Evolutionary conservation across 805 yeast species (phyloP).

Genomic region (Wickerhamomyces bovis): DNA sequence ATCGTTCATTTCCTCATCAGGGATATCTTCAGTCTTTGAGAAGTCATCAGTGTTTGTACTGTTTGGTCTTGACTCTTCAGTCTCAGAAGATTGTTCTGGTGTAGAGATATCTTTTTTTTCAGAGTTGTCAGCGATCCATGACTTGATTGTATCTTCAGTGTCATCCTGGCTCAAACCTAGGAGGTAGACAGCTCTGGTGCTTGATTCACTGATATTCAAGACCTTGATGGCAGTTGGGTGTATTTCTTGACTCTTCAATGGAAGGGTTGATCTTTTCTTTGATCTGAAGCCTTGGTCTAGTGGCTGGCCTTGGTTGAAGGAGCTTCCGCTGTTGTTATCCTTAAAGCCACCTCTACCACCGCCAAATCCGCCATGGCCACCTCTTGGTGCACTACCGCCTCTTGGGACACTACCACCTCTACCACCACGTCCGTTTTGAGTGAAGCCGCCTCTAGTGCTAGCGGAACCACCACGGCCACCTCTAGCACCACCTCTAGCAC

Average conservation of each 20-base stretch:
- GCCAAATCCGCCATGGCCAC: neutral
- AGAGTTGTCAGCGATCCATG: constrained; percentile 8
- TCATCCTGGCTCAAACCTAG: constrained; percentile 8
- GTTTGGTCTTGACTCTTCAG: neutral
- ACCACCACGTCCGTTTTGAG: constrained; percentile 7
- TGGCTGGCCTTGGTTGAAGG: neutral
- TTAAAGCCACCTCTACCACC: neutral
- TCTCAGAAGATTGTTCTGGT: neutral
- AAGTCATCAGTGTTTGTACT: neutral
- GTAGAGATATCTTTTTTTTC: neutral
- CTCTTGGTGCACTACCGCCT: neutral
- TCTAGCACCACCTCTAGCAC: constrained; percentile 1
- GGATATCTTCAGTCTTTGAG: neutral
- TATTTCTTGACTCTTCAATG: neutral
- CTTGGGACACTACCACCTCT: constrained; percentile 1
- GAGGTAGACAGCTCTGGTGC: constrained; percentile 12
- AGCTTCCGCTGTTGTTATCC: neutral
- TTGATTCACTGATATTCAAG: constrained; percentile 9
- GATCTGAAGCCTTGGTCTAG: neutral
- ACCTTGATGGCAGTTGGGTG: constrained; percentile 3
- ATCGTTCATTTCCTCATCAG: neutral
- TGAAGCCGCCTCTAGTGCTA: neutral
- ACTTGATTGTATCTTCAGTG: constrained; percentile 12
- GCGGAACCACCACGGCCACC: constrained; percentile 2
- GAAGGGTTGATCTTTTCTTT: neutral